Evolutionary conservation across 106 monocot genomes (phyloP).

Genomic region (Platanthera guangdongensis): DNA sequence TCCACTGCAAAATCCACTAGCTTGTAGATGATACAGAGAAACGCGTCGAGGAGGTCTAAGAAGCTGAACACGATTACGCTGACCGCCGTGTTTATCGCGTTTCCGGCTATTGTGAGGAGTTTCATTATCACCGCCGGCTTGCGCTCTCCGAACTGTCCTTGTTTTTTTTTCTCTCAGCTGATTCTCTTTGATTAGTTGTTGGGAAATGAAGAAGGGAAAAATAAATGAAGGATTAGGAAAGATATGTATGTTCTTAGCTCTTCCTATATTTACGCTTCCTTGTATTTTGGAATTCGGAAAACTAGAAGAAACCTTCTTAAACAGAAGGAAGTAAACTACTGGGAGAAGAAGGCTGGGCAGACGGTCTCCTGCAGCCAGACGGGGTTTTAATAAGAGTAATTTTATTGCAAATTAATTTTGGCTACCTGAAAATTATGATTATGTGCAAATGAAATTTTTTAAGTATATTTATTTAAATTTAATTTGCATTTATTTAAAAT

Average conservation of each 20-base stretch:
- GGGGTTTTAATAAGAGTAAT: too few species aligned
- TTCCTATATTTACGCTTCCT: neutral
- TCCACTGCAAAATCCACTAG: conserved; percentile 14
- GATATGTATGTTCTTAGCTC: neutral
- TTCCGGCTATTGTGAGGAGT: conserved; percentile 12
- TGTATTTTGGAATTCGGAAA: neutral
- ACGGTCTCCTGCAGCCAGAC: too few species aligned
- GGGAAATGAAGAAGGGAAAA: neutral
- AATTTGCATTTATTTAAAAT: too few species aligned
- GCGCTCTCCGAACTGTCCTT: too few species aligned
- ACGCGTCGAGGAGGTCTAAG: conserved; percentile 13
- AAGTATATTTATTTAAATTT: too few species aligned
- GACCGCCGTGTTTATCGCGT: conserved; percentile 44
- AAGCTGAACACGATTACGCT: conserved; percentile 48
- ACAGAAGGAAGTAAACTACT: too few species aligned
- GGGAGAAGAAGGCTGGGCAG: too few species aligned
- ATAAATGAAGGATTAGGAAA: neutral
- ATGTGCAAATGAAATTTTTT: too few species aligned
- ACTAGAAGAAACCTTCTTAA: neutral
- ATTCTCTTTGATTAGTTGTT: neutral
- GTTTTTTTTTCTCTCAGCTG: neutral
- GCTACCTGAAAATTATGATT: too few species aligned
- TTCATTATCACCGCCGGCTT: neutral
- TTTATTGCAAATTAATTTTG: too few species aligned
- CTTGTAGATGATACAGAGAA: conserved; percentile 22